Base-by-base conservation (phyloP, 805 yeast genomes). In the Candida taoyuanica region DNA sequence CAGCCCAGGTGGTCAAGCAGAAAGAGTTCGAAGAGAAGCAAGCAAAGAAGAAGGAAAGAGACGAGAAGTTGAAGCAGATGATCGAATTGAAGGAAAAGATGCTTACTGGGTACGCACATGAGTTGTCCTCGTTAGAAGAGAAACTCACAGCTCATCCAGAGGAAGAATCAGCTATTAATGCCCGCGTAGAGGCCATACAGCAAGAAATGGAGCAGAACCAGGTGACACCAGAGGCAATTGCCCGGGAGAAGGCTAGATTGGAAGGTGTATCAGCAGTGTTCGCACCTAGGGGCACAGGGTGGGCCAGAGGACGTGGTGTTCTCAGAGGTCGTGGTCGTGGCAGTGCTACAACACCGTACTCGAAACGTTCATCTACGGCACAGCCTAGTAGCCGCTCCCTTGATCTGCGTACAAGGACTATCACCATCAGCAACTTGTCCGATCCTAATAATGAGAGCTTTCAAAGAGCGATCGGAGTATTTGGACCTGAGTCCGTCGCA, bases 1-100 rank as follows among this genome's bases (percentile, higher is more conserved):
- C 52, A 20, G 46, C 56, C 41, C 74, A 69, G 47, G 59, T 48
- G 6, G 64, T 57, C 38, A 63, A 59, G 45, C 76, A 71, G 48
- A 55, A 50, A 41, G 64, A 57, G 46, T 65, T 64, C 47, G 70
- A 67, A 42, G 67, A 56, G 40, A 62, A 62, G 42, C 59, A 57
- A 44, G 53, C 47, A 14, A 57, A 60, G 47, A 60, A 60, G 46
- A 50, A 56, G 29, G 63, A 51, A 30, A 52, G 56, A 33, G 62
- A 62, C 16, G 59, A 50, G 7, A 53, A 56, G 35, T 46, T 68
- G 31, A 52, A 56, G 44, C 49, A 59, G 36, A 33, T 63, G 19
- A 56, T 64, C 31, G 58, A 44, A 16, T 44, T 59, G 38, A 69
- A 64, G 36, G 64, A 60, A 33, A 57, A 47, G 15, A 47, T 71